Percentiles rank a stretch among this genome's conserved stretches.
Conservation (phyloP, 2,329 filamentous ascomycete genomes). For the Pezicula rhizophila region DNA sequence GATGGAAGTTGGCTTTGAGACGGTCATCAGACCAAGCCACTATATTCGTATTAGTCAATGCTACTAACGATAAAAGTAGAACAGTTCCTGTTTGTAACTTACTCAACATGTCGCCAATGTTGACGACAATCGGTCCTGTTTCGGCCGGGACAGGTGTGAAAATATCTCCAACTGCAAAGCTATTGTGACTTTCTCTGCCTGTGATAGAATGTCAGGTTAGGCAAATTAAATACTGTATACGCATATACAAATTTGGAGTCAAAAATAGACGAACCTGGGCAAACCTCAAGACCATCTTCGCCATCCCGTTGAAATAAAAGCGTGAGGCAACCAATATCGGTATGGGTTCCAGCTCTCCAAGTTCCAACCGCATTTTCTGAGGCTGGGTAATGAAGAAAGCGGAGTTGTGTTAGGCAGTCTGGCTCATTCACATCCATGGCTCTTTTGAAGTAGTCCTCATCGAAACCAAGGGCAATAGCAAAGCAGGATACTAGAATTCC, state of each 20-base stretch:
- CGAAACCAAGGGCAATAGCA: background rate
- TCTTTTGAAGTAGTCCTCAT: background rate
- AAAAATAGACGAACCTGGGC: conserved; percentile 30
- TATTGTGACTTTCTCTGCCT: conserved; percentile 51
- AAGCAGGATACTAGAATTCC: background rate
- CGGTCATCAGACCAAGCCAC: conserved; percentile 59
- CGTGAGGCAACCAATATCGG: conserved; percentile 55
- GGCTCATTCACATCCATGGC: conserved; percentile 38
- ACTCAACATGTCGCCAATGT: conserved; percentile 56
- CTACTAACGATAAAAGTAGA: background rate
- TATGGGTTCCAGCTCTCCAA: conserved; percentile 52
- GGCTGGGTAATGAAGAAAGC: conserved; percentile 50
- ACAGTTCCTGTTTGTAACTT: background rate
- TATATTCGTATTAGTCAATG: background rate
- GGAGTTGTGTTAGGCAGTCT: conserved; percentile 43
- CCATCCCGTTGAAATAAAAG: conserved; percentile 54
- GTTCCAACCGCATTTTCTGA: conserved; percentile 33
- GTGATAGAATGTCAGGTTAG: too few relatives aligned
- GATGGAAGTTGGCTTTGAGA: conserved; percentile 59
- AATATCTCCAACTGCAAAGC: conserved; percentile 52
- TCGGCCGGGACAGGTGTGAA: conserved; percentile 24
- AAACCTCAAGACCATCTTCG: conserved; percentile 56
- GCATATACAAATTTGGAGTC: too few relatives aligned
- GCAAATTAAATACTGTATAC: too few relatives aligned
- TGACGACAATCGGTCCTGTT: conserved; percentile 51